phyloP scores from a whole-genome alignment of 352 stramenopile species.

The Phytophthora sp. region DNA sequence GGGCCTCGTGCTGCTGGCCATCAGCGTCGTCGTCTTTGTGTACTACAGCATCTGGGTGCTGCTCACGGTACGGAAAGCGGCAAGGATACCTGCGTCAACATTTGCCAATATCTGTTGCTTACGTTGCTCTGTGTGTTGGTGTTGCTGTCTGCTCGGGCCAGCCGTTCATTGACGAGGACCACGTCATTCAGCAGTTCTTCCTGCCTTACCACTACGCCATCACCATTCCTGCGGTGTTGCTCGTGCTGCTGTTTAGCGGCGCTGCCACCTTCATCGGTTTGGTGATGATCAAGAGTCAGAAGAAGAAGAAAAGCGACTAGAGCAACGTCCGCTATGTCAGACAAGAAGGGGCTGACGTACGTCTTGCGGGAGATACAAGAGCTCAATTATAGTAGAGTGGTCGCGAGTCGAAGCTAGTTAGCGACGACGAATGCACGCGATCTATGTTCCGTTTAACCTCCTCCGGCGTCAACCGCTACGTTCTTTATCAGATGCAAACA shows the following conservation, averaged over 20 bases:
- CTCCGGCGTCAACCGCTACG: slow-evolving; percentile 6
- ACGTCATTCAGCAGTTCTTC: slow-evolving; percentile 85
- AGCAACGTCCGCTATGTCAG: slow-evolving; percentile 4
- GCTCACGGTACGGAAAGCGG: slow-evolving; percentile 82
- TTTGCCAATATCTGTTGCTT: neutral
- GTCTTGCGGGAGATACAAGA: neutral
- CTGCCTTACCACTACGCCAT: slow-evolving; percentile 91
- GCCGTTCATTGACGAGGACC: slow-evolving; percentile 88
- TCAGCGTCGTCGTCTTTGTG: slow-evolving; percentile 87
- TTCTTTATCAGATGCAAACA: slow-evolving; percentile 17
- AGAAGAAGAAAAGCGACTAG: slow-evolving; percentile 68
- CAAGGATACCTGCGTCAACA: neutral
- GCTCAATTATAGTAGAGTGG: slow-evolving; percentile 17
- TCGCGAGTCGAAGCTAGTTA: slow-evolving; percentile 10
- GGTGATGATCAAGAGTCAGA: slow-evolving; percentile 90
- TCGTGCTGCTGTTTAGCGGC: slow-evolving; percentile 87
- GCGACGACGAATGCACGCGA: slow-evolving; percentile 19
- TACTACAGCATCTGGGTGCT: slow-evolving; percentile 94
- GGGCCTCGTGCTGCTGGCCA: slow-evolving; percentile 75
- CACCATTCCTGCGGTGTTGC: slow-evolving; percentile 81
- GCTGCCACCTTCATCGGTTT: slow-evolving; percentile 88
- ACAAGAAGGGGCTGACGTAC: neutral
- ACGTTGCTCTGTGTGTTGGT: neutral
- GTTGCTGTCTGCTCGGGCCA: slow-evolving; percentile 29
- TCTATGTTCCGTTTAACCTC: slow-evolving; percentile 24